Base-by-base conservation (phyloP, 2,329 filamentous ascomycete species). In the Fusarium sp. region DNA sequence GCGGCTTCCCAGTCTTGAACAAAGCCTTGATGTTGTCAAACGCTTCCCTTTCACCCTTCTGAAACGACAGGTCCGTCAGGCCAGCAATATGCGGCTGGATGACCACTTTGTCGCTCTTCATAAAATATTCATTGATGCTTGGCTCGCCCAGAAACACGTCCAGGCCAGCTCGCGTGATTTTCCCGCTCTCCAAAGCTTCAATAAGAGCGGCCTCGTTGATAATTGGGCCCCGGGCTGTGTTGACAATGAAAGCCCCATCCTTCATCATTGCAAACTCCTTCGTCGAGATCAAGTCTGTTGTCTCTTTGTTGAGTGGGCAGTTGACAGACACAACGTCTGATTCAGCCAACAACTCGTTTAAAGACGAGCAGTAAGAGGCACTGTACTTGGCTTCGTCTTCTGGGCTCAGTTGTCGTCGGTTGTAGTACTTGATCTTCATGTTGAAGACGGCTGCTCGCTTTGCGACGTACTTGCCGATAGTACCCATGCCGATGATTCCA, bases 221-320 rank as follows among this genome's bases (percentile, higher is more conserved):
- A 4, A 89, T 79, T 14, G 83, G 82, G 0, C 88, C 88, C 0
- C 88, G 82, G 0, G 87, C 85, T 0, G 87, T 89, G 73, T 90
- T 90, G 35, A 89, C 80, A 5, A 90, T 74, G 63, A 86, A 83
- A 0, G 81, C 78, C 0, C 86, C 86, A 2, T 83, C 79, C 66
- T 87, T 89, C 85, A 89, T 88, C 17, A 78, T 80, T 0, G 78
- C 75, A 15, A 89, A 86, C 70, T 87, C 82, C 0, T 69, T 71
- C 0, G 74, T 67, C 0, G 81, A 81, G 15, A 88, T 84, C 30
- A 88, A 67, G 3, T 81, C 78, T 1, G 73, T 83, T 0, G 87
- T 88, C 4, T 79, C 66, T 0, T 74, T 76, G 33, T 81, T 86
- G 0, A 88, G 79, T 0, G 86, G 87, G 40, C 81, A 82, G 66